Evolutionary conservation across 2,329 filamentous ascomycete species (phyloP).

Genomic region (Fusarium sublunatum): DNA sequence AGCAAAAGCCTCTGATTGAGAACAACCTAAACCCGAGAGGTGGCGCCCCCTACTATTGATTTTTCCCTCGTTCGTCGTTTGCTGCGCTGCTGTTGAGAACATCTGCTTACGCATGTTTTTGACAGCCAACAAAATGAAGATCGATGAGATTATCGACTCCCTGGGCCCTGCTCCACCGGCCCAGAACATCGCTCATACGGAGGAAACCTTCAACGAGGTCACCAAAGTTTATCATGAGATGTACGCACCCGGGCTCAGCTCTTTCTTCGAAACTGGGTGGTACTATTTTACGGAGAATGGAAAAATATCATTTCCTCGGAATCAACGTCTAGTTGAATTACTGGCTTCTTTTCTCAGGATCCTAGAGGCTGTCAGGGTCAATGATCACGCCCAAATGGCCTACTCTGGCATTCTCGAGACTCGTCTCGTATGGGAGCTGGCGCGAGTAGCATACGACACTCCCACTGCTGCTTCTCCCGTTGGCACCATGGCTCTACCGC

Average conservation of each 20-base stretch:
- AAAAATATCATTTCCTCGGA: constrained; percentile 59
- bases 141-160: constrained; percentile 76
- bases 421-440: constrained; percentile 69
- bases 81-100: constrained; percentile 46
- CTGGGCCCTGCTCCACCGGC: constrained; percentile 70
- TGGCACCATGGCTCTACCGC: constrained; percentile 53
- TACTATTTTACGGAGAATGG: constrained; percentile 68
- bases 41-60: constrained; percentile 58
- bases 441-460: constrained; percentile 59
- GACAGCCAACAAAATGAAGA: constrained; percentile 67
- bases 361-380: constrained; percentile 60
- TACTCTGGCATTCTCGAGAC: constrained; percentile 67
- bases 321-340: constrained; percentile 71
- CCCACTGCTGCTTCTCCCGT: constrained; percentile 50
- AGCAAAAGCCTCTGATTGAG: constrained; percentile 47
- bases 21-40: constrained; percentile 61
- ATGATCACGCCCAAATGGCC: constrained; percentile 64
- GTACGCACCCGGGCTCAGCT: constrained; percentile 79
- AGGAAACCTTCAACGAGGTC: constrained; percentile 71
- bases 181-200: constrained; percentile 62
- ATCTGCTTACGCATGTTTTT: constrained; percentile 49
- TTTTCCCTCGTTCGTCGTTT: constrained; percentile 46
- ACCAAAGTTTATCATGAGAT: constrained; percentile 78
- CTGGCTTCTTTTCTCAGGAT: constrained; percentile 73
- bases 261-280: constrained; percentile 86